Evolutionary conservation across 2,329 filamentous ascomycete genomes (phyloP).

Genomic region (Arthroderma uncinatum): DNA sequence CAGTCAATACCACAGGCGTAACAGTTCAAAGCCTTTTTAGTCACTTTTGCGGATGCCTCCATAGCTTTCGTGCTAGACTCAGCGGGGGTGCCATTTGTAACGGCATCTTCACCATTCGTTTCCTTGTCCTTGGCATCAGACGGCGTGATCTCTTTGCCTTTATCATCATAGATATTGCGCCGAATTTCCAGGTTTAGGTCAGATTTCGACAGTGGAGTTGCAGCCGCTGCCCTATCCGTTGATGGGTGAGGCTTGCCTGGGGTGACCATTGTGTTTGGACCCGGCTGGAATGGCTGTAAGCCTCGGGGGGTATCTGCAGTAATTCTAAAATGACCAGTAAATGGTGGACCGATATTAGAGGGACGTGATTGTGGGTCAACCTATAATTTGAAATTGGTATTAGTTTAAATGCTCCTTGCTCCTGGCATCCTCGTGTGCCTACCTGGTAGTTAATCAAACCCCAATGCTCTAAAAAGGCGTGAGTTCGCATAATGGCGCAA

Average conservation of each 20-base stretch:
- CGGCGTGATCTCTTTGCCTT: constrained; percentile 71
- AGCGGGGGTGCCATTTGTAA: constrained; percentile 50
- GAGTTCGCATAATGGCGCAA: constrained; percentile 97
- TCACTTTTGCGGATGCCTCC: constrained; percentile 49
- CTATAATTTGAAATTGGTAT: constrained; percentile 41
- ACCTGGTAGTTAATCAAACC: constrained; percentile 98
- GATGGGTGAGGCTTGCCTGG: constrained; percentile 50
- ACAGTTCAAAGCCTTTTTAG: constrained; percentile 63
- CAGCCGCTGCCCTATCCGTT: constrained; percentile 60
- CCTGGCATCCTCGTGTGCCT: constrained; percentile 19
- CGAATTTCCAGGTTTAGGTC: constrained; percentile 88
- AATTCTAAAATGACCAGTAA: constrained; percentile 93
- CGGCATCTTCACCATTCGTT: constrained; percentile 58
- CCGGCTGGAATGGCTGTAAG: constrained; percentile 88
- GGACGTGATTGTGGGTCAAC: constrained; percentile 92
- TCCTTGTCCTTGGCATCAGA: constrained; percentile 51
- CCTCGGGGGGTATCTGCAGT: constrained; percentile 92
- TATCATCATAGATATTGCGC: constrained; percentile 90
- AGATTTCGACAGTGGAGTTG: constrained; percentile 56
- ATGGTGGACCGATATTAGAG: constrained; percentile 89
- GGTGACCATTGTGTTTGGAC: constrained; percentile 58
- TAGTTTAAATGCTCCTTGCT: not conserved
- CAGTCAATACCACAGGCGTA: constrained; percentile 89
- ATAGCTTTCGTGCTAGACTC: constrained; percentile 56
- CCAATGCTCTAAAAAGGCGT: constrained; percentile 97